Evolutionary conservation across 768 basidiomycete genomes (phyloP).

Genomic region (Panus rudis): DNA sequence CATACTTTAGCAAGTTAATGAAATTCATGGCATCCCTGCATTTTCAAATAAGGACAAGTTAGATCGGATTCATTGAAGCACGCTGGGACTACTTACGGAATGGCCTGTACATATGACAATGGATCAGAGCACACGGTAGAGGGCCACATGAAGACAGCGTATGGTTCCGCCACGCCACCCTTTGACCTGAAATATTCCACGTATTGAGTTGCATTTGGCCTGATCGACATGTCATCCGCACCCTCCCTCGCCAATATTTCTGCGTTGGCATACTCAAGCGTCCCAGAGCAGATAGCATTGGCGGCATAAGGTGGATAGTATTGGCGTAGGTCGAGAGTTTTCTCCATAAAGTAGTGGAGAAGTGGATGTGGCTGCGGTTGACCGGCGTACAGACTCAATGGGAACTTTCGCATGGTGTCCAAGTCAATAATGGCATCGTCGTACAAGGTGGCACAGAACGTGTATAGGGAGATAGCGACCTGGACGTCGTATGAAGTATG

Average conservation of each 20-base stretch:
- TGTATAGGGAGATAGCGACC: constrained; percentile 4
- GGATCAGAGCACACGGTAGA: constrained; percentile 4
- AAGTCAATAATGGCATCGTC: constrained; percentile 3
- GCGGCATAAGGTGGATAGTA: background rate
- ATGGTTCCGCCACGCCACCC: constrained; percentile 4
- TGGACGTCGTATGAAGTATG: constrained; percentile 4
- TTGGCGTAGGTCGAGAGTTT: background rate
- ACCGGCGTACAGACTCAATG: constrained; percentile 1
- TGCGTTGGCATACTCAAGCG: constrained; percentile 2
- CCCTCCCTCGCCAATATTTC: constrained; percentile 3
- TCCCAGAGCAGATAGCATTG: background rate
- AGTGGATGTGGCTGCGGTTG: constrained; percentile 5
- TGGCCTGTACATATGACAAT: constrained; percentile 1
- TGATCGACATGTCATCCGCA: background rate
- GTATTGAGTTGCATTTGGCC: background rate
- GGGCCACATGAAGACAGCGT: constrained; percentile 4
- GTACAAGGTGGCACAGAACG: background rate
- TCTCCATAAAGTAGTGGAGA: constrained; percentile 1
- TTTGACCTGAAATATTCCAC: constrained; percentile 1
- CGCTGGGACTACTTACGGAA: constrained; percentile 5
- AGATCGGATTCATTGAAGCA: no score
- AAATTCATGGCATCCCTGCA: no score
- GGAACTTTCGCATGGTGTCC: constrained; percentile 4
- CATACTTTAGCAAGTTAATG: no score
- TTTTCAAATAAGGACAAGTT: no score